Percentiles rank a stretch among this genome's conserved stretches.
Conservation (phyloP, 2,329 filamentous ascomycete species). For the Aspergillus ochraceus region DNA sequence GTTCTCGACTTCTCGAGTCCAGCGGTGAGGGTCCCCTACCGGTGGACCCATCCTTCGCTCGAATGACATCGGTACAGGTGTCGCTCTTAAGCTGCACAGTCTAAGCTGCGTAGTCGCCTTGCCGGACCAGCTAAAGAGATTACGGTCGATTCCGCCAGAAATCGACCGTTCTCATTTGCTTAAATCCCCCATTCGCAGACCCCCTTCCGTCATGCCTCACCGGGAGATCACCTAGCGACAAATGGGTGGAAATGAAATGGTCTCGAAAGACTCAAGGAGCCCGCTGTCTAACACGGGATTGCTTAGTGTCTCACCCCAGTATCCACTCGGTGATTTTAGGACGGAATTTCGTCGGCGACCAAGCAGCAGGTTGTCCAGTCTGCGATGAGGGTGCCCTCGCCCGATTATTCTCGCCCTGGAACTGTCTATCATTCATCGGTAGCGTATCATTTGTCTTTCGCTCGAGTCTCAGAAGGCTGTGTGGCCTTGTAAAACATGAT, state of each 20-base stretch:
- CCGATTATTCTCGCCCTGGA: not conserved
- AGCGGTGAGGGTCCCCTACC: not conserved
- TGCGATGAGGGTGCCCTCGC: not conserved
- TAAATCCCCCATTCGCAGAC: not conserved
- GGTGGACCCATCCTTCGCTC: constrained; percentile 10
- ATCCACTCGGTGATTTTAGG: not conserved
- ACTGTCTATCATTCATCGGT: not conserved
- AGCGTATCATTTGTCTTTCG: not conserved
- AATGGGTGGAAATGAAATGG: not conserved
- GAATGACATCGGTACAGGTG: constrained; percentile 17
- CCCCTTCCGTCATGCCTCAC: not conserved
- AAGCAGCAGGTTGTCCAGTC: not conserved
- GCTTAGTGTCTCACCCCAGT: not conserved
- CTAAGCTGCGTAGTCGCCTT: not conserved
- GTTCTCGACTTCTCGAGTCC: not conserved
- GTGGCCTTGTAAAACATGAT: not conserved
- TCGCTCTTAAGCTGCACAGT: constrained; percentile 9
- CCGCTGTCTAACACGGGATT: not conserved
- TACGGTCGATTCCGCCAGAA: not conserved
- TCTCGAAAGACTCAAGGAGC: not conserved
- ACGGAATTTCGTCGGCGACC: not conserved
- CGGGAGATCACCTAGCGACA: not conserved
- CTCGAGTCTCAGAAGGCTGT: not conserved
- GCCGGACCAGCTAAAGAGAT: not conserved
- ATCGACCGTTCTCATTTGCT: not conserved